phyloP scores from a whole-genome alignment of 2,329 filamentous ascomycete species.

The Aspergillus sp. region DNA sequence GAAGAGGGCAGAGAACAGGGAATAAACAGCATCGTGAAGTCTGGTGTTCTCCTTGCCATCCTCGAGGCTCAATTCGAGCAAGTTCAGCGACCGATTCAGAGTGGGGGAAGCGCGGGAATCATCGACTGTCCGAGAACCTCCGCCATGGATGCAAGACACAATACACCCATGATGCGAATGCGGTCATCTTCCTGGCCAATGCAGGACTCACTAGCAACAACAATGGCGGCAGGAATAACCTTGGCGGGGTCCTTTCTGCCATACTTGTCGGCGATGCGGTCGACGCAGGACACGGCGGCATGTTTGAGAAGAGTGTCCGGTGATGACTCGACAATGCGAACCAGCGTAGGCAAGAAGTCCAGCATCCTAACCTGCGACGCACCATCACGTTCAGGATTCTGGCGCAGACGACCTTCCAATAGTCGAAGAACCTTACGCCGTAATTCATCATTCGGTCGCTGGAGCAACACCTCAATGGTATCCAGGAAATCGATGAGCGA shows the following conservation, averaged over 20 bases:
- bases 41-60: slow-evolving; percentile 52
- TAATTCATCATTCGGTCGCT: slow-evolving; percentile 68
- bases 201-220: slow-evolving; percentile 70
- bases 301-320: slow-evolving; percentile 72
- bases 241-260: slow-evolving; percentile 83
- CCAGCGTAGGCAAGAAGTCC: slow-evolving; percentile 73
- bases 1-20: slow-evolving; percentile 72
- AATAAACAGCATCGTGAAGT: slow-evolving; percentile 77
- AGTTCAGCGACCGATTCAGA: slow-evolving; percentile 65
- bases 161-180: slow-evolving; percentile 75
- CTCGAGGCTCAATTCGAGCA: slow-evolving; percentile 62
- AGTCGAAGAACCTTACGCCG: slow-evolving; percentile 76
- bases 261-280: slow-evolving; percentile 90
- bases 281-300: slow-evolving; percentile 81
- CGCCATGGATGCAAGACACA: slow-evolving; percentile 84
- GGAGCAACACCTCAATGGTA: slow-evolving; percentile 75
- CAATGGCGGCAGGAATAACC: slow-evolving; percentile 69
- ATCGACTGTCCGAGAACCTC: slow-evolving; percentile 84
- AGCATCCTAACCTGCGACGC: slow-evolving; percentile 67
- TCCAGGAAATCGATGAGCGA: slow-evolving; percentile 87
- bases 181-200: slow-evolving; percentile 68
- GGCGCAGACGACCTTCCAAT: slow-evolving; percentile 72
- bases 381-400: slow-evolving; percentile 64
- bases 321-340: slow-evolving; percentile 68
- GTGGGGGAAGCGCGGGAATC: slow-evolving; percentile 76